phyloP scores from a whole-genome alignment of 805 yeast genomes.

The Saccharomycopsis selenospora region DNA sequence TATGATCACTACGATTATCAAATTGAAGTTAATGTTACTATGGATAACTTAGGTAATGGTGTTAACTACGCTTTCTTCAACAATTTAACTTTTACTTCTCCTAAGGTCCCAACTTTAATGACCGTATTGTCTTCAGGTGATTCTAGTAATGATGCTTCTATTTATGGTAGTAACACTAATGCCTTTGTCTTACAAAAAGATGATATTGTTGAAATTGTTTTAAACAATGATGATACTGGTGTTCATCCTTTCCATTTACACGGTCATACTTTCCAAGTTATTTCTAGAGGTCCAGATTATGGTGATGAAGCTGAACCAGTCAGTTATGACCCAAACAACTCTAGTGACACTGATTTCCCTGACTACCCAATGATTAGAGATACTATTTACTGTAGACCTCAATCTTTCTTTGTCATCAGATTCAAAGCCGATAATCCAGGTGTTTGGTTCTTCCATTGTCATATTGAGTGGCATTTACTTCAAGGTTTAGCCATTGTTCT shows the following conservation, averaged over 20 bases:
- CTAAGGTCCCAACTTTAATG: slow-evolving; percentile 80
- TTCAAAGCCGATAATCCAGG: slow-evolving; percentile 95
- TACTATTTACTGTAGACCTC: slow-evolving; percentile 68
- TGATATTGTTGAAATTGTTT: slow-evolving; percentile 64
- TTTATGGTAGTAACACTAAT: slow-evolving; percentile 77
- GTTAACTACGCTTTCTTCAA: slow-evolving; percentile 95
- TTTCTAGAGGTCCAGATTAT: slow-evolving; percentile 61
- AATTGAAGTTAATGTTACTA: slow-evolving; percentile 63
- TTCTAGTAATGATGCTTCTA: slow-evolving; percentile 40
- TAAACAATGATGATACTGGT: slow-evolving; percentile 87
- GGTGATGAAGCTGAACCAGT: slow-evolving; percentile 46
- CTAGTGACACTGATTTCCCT: slow-evolving; percentile 46
- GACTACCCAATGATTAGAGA: slow-evolving; percentile 82
- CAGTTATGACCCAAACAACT: slow-evolving; percentile 46
- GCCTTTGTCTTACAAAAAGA: slow-evolving; percentile 53
- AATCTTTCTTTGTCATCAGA: slow-evolving; percentile 78
- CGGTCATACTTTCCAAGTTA: slow-evolving; percentile 77
- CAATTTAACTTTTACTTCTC: slow-evolving; percentile 67
- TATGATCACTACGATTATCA: slow-evolving; percentile 62
- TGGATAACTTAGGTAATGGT: slow-evolving; percentile 85
- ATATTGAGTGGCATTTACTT: slow-evolving; percentile 95
- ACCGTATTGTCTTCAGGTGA: slow-evolving; percentile 73
- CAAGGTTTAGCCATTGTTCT: slow-evolving; percentile 84
- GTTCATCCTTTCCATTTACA: slow-evolving; percentile 97
- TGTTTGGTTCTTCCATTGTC: slow-evolving; percentile 98